phyloP scores from a whole-genome alignment of 2,329 filamentous ascomycete species.

The Ophiostoma ulmi region DNA sequence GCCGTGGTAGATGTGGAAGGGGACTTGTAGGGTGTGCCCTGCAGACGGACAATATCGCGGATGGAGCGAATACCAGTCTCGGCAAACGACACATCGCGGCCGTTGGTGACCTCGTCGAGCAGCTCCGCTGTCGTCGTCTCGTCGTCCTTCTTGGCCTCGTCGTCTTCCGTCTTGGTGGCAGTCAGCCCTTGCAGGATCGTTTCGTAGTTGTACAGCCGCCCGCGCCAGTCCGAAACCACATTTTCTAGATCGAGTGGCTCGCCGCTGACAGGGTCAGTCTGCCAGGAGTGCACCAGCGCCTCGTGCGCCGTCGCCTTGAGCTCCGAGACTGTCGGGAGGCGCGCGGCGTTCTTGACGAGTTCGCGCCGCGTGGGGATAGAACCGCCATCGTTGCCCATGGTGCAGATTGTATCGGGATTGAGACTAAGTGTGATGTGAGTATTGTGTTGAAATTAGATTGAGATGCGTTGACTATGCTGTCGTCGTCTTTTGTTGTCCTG shows the following conservation, averaged over 20 bases:
- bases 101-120: slow-evolving; percentile 30
- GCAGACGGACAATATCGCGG: slow-evolving; percentile 81
- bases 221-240: slow-evolving; percentile 77
- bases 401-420: neutral
- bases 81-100: slow-evolving; percentile 39
- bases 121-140: slow-evolving; percentile 39
- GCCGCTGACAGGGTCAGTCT: slow-evolving; percentile 79
- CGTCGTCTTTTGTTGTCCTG: neutral
- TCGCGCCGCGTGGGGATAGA: slow-evolving; percentile 94
- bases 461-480: neutral
- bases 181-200: slow-evolving; percentile 63
- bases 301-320: slow-evolving; percentile 84
- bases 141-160: neutral
- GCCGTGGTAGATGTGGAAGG: neutral
- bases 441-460: neutral
- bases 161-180: slow-evolving; percentile 45
- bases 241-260: slow-evolving; percentile 63
- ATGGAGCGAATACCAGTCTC: slow-evolving; percentile 66
- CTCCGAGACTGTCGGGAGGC: slow-evolving; percentile 74
- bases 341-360: slow-evolving; percentile 88
- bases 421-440: neutral
- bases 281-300: slow-evolving; percentile 80
- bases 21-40: slow-evolving; percentile 53
- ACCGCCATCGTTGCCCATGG: slow-evolving; percentile 96
- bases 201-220: slow-evolving; percentile 92